These are phyloP conservation scores for Beta vulgaris DNA, from an alignment of 148 eudicot species.

Conservation along the genomic window DNA sequence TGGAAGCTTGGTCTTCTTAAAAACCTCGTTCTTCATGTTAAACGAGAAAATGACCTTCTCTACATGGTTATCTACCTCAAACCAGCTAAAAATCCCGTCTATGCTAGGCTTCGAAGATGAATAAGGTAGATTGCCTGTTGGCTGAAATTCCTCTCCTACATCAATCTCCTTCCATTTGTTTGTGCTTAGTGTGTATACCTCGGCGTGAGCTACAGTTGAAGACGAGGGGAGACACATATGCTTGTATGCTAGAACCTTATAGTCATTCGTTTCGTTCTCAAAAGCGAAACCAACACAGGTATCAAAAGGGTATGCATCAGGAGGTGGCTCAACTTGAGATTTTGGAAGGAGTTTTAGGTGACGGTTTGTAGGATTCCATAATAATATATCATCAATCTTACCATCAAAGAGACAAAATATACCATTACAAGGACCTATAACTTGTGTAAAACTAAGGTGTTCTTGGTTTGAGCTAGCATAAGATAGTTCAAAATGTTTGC, in stretches of 20 bases:
- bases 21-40: slow-evolving; percentile 29
- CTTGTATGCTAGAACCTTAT: slow-evolving; percentile 29
- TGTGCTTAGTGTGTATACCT: slow-evolving; percentile 21
- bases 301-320: slow-evolving; percentile 17
- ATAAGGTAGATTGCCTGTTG: slow-evolving; percentile 29
- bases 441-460: slow-evolving; percentile 16
- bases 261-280: slow-evolving; percentile 20
- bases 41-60: slow-evolving; percentile 36
- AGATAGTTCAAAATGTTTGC: slow-evolving; percentile 17
- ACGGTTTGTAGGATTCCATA: slow-evolving; percentile 34
- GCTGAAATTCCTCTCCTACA: slow-evolving; percentile 33
- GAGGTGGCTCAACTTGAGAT: slow-evolving; percentile 23
- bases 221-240: slow-evolving; percentile 32
- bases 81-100: slow-evolving; percentile 35
- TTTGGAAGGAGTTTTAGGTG: slow-evolving; percentile 13
- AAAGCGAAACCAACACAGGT: slow-evolving; percentile 32
- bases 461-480: slow-evolving; percentile 1
- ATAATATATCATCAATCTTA: slow-evolving; percentile 15
- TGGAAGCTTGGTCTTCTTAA: slow-evolving; percentile 31
- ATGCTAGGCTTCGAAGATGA: slow-evolving; percentile 23
- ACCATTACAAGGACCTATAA: slow-evolving; percentile 33
- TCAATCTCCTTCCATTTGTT: slow-evolving; percentile 20
- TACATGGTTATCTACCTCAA: slow-evolving; percentile 31
- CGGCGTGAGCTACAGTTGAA: slow-evolving; percentile 31
- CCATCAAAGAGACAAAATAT: slow-evolving; percentile 33